A percentile compares a stretch with the other conserved stretches of the same genome.
Evolutionary conservation across 768 basidiomycete species (phyloP).

Genomic region (Epithele typhae): DNA sequence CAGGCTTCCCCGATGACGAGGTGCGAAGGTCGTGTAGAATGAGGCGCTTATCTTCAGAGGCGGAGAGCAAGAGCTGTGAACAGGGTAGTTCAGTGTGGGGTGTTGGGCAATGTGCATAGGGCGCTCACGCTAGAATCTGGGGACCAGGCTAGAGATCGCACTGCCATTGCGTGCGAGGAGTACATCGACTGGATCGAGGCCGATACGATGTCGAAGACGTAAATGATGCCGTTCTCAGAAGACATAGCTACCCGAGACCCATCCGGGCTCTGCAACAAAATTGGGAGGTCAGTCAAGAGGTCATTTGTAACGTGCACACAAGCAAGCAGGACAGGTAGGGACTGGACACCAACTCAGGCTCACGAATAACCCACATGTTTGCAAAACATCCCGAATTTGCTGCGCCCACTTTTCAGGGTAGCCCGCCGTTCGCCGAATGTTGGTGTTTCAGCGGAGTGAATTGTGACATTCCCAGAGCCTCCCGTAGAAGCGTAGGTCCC

Average conservation of each 20-base stretch:
- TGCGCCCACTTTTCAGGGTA: conserved; percentile 59
- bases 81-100: neutral
- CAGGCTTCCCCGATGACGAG: conserved; percentile 50
- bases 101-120: neutral
- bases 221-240: conserved; percentile 84
- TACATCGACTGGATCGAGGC: conserved; percentile 63
- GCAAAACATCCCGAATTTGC: conserved; percentile 76
- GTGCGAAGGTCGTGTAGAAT: conserved; percentile 86
- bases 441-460: conserved; percentile 65
- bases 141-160: conserved; percentile 86
- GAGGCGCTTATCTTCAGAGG: conserved; percentile 90
- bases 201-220: conserved; percentile 77
- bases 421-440: conserved; percentile 64
- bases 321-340: neutral
- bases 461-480: conserved; percentile 58
- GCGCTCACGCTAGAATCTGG: conserved; percentile 77
- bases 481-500: conserved; percentile 73
- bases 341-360: conserved; percentile 2
- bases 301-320: too few species aligned
- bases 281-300: conserved; percentile 1
- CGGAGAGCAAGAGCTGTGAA: conserved; percentile 74
- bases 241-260: conserved; percentile 79
- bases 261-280: conserved; percentile 69
- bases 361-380: conserved; percentile 46
- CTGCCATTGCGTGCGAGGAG: conserved; percentile 86